Conservation (phyloP, 1,284 basidiomycete genomes). For the Fomitopsis palustris region DNA sequence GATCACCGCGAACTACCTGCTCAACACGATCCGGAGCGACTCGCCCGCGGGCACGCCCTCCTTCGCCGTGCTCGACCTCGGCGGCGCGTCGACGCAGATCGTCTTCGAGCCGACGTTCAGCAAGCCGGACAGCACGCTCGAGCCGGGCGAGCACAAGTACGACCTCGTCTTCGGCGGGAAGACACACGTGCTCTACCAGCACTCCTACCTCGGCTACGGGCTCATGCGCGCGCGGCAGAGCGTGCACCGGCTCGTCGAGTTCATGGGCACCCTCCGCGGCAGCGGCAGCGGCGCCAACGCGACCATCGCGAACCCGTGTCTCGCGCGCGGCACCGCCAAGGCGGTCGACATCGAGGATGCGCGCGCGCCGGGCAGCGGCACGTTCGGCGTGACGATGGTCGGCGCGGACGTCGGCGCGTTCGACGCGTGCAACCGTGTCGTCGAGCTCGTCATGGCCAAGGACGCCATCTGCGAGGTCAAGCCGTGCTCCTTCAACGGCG, state of each 20-base stretch:
- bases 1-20: conserved; percentile 96
- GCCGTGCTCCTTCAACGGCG: conserved; percentile 96
- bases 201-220: conserved; percentile 95
- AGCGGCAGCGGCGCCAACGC: conserved; percentile 33
- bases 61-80: conserved; percentile 95
- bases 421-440: conserved; percentile 80
- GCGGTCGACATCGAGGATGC: conserved; percentile 69
- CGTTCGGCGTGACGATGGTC: conserved; percentile 74
- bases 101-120: conserved; percentile 87
- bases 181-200: conserved; percentile 82
- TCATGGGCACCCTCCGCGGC: conserved; percentile 61
- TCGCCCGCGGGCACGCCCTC: conserved; percentile 49
- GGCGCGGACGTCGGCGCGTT: conserved; percentile 81
- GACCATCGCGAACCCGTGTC: conserved; percentile 73
- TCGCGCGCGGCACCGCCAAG: conserved; percentile 66
- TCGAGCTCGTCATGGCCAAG: conserved; percentile 95
- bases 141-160: conserved; percentile 94
- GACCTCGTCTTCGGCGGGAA: conserved; percentile 74
- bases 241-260: conserved; percentile 88
- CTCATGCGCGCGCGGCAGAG: conserved; percentile 87
- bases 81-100: conserved; percentile 97
- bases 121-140: conserved; percentile 47
- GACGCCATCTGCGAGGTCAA: conserved; percentile 89
- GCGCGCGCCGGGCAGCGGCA: conserved; percentile 31
- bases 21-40: conserved; percentile 67